These are phyloP conservation scores for Lachancea sp. DNA, from an alignment of 805 yeast species.

Conservation along the genomic window DNA sequence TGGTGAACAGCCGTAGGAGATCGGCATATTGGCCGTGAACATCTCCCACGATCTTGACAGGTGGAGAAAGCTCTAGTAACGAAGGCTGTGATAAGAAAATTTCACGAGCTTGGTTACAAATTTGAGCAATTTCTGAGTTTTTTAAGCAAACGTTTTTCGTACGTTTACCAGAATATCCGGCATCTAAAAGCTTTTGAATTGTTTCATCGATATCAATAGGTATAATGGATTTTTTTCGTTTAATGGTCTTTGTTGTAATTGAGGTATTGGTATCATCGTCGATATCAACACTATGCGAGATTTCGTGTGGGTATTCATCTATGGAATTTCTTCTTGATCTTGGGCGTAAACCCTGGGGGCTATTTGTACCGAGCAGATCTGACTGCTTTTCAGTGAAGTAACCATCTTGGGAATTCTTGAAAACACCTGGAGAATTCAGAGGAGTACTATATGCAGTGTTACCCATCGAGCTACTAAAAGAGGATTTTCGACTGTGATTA, in stretches of 20 bases:
- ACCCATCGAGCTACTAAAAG: conserved; percentile 22
- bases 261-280: conserved; percentile 21
- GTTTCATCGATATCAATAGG: conserved; percentile 70
- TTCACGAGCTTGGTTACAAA: conserved; percentile 85
- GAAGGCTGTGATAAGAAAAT: conserved; percentile 88
- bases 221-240: conserved; percentile 24
- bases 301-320: conserved; percentile 24
- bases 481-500: conserved; percentile 29
- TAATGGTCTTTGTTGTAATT: conserved; percentile 15
- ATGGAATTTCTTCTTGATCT: conserved; percentile 10
- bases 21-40: conserved; percentile 97
- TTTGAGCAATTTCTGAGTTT: conserved; percentile 78
- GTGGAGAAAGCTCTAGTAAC: conserved; percentile 72
- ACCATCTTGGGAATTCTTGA: conserved; percentile 15
- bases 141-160: conserved; percentile 85
- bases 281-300: conserved; percentile 11
- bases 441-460: conserved; percentile 31
- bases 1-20: conserved; percentile 80
- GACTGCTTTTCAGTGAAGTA: conserved; percentile 16
- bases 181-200: conserved; percentile 86
- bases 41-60: conserved; percentile 83
- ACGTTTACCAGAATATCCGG: conserved; percentile 92
- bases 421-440: conserved; percentile 28
- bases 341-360: conserved; percentile 2
- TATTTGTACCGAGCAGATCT: neutral